Evolutionary conservation across 2,329 filamentous ascomycete genomes (phyloP).

Genomic region (Simplicillium sp.): DNA sequence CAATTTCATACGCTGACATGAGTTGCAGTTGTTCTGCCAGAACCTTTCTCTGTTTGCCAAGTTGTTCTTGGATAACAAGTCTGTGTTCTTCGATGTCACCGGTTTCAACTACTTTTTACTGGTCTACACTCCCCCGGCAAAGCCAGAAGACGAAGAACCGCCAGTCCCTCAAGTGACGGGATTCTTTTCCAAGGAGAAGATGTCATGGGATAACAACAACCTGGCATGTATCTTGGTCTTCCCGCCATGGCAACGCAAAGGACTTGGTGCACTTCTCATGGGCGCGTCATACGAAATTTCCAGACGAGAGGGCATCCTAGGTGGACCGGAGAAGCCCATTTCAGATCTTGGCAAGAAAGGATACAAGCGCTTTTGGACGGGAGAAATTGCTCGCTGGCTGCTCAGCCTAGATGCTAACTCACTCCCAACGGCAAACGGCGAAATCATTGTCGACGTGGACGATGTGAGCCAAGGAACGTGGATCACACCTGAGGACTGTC

Average conservation of each 20-base stretch:
- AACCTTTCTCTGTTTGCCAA: slow-evolving; percentile 95
- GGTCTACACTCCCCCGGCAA: slow-evolving; percentile 52
- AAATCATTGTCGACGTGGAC: slow-evolving; percentile 53
- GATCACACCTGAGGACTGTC: slow-evolving; percentile 77
- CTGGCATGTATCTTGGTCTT: slow-evolving; percentile 94
- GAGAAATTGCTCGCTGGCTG: slow-evolving; percentile 68
- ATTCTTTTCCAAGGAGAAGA: slow-evolving; percentile 99
- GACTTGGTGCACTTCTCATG: slow-evolving; percentile 82
- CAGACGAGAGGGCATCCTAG: slow-evolving; percentile 69
- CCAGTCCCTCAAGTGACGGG: slow-evolving; percentile 53
- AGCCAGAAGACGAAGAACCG: slow-evolving; percentile 6
- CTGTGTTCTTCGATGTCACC: slow-evolving; percentile 92
- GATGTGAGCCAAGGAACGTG: slow-evolving; percentile 71
- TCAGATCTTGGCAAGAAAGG: slow-evolving; percentile 75
- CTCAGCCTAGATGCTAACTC: slow-evolving; percentile 32
- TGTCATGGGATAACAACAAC: slow-evolving; percentile 98
- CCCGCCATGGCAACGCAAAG: slow-evolving; percentile 88
- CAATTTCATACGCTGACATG: too few species aligned
- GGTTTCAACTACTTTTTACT: slow-evolving; percentile 94
- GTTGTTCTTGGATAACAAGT: slow-evolving; percentile 96
- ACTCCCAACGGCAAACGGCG: slow-evolving; percentile 16
- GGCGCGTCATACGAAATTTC: slow-evolving; percentile 90
- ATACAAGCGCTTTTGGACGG: slow-evolving; percentile 79
- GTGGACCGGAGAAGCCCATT: slow-evolving; percentile 89
- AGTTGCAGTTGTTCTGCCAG: slow-evolving; percentile 68